Percentiles rank a stretch among this genome's conserved stretches.
Conservation (phyloP, 768 basidiomycete species). For the Clitopilus hobsonii region DNA sequence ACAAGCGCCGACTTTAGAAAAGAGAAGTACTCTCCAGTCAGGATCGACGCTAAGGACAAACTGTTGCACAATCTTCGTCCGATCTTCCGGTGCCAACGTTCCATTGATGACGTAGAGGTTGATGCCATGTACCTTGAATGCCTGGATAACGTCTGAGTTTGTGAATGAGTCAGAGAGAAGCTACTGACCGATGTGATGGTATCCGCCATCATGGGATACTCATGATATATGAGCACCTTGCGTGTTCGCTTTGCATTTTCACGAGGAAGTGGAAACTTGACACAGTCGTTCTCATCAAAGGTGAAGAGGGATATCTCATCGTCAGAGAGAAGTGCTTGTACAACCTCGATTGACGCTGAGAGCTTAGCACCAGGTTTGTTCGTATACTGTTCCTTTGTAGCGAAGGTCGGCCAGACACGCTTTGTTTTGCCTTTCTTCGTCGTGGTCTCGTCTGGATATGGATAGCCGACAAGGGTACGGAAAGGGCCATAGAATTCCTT, state of each 20-base stretch:
- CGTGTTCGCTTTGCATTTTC: neutral
- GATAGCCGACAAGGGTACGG: neutral
- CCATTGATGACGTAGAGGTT: neutral
- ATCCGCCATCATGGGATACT: slow-evolving; percentile 7
- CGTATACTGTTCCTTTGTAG: neutral
- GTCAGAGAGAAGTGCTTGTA: no score
- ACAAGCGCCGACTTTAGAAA: slow-evolving; percentile 2
- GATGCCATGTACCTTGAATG: neutral
- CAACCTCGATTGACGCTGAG: neutral
- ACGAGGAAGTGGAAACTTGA: neutral
- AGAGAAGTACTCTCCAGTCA: neutral
- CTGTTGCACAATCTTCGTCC: neutral
- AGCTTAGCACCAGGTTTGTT: neutral
- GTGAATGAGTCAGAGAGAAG: no score
- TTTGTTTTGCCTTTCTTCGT: neutral
- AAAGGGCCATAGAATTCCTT: neutral
- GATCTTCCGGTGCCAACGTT: neutral
- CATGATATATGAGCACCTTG: slow-evolving; percentile 6
- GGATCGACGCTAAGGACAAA: neutral
- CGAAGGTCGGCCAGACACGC: neutral
- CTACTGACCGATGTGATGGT: slow-evolving; percentile 4
- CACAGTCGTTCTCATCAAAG: no score
- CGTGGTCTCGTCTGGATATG: neutral
- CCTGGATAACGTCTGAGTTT: neutral
- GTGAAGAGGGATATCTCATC: no score